A percentile compares a stretch with the other conserved stretches of the same genome.
phyloP scores from a whole-genome alignment of 768 basidiomycete genomes.

The Pleurotus platypus region DNA sequence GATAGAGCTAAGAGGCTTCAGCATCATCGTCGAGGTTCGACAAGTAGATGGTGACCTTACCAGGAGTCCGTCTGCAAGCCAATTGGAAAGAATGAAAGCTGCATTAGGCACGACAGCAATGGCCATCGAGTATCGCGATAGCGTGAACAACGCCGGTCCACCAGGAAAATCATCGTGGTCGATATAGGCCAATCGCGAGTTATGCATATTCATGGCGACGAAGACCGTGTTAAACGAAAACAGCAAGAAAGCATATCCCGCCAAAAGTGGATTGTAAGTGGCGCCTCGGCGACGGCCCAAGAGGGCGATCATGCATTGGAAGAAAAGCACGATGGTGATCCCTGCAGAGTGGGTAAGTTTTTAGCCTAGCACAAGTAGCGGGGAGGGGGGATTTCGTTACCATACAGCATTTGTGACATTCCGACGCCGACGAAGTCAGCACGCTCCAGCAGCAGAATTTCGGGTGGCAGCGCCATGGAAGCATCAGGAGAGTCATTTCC shows the following conservation, averaged over 20 bases:
- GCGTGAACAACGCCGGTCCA: constrained; percentile 22
- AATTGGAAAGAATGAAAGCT: constrained; percentile 13
- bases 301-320: too few species aligned
- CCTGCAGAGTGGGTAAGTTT: too few species aligned
- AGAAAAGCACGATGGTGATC: too few species aligned
- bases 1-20: too few species aligned
- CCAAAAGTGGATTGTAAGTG: too few species aligned
- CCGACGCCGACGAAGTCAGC: too few species aligned
- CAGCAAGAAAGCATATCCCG: background rate
- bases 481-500: too few species aligned
- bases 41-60: constrained; percentile 6
- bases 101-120: constrained; percentile 15
- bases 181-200: constrained; percentile 24
- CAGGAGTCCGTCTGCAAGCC: constrained; percentile 17
- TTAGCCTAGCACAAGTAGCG: too few species aligned
- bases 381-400: background rate
- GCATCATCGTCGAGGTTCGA: too few species aligned
- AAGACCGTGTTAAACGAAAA: background rate
- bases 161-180: constrained; percentile 27
- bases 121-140: constrained; percentile 16
- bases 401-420: background rate
- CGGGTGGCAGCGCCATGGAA: too few species aligned
- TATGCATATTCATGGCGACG: constrained; percentile 10
- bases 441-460: too few species aligned
- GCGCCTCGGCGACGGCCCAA: too few species aligned